Base-by-base conservation (phyloP, 108 stramenopile genomes). In the Poteriospumella lacustris region DNA sequence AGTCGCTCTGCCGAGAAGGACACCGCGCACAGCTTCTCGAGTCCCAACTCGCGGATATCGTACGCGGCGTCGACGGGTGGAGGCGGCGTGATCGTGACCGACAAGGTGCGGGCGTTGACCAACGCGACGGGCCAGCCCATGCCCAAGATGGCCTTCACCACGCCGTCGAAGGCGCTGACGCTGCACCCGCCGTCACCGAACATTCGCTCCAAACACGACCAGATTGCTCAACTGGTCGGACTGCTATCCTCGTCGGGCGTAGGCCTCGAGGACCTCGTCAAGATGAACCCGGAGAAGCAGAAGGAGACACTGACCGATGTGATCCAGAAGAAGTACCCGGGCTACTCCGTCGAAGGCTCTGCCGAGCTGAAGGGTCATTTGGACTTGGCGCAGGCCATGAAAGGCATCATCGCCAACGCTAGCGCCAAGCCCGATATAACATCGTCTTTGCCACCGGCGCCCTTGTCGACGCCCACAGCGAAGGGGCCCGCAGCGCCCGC, bases 171-270 rank as follows among this genome's bases (percentile, higher is more conserved):
- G n/a, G n/a, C n/a, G n/a, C n/a, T n/a, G n/a, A n/a, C n/a, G n/a
- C n/a, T n/a, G n/a, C n/a, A n/a, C n/a, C n/a, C 47, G 9, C 19
- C 47, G 19, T 19, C 47, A 52, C 15, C 9, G 47, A 52, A 15
- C 15, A 15, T 52, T 52, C 3, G 24, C 28, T 42, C 70, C 5
- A 73, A 73, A 28, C 70, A 73, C 5, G 47, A 73, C 47, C 44
- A 73, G 31, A 33, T 38, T 28, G 70, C 70, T 3, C 9, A 42
- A 38, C 31, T 73, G 33, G 5, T 38, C 19, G 70, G 5, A 12
- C 31, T 5, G 28, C 41, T 73, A 38, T 15, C 70, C 3, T 5
- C 5, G 33, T 5, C 41, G 9, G 41, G 41, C 31, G 31, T 73
- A 9, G 5, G 40, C 12, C 12, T 73, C 9, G 70, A 73, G 19